phyloP scores from a whole-genome alignment of 2,329 filamentous ascomycete species.

The Tolypocladium inflatum region DNA sequence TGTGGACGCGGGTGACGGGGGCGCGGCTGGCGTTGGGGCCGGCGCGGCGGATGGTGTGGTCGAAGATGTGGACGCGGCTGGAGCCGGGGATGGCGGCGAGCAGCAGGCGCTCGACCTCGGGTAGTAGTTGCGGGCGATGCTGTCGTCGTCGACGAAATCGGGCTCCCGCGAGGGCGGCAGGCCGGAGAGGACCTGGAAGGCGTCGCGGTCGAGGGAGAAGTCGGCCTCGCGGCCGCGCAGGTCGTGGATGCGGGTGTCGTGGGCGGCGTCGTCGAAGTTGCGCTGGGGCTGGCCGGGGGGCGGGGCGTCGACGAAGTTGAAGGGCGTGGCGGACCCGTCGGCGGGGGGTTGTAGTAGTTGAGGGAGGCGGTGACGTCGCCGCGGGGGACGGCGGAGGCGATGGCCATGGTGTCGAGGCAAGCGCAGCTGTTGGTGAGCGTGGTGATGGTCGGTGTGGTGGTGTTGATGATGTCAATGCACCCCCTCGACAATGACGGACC shows the following conservation, averaged over 20 bases:
- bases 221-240: slow-evolving; percentile 59
- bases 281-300: slow-evolving; percentile 50
- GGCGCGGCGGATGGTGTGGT: slow-evolving; percentile 76
- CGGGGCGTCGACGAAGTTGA: slow-evolving; percentile 57
- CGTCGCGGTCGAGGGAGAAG: slow-evolving; percentile 62
- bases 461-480: background rate
- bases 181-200: slow-evolving; percentile 57
- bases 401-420: slow-evolving; percentile 22
- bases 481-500: background rate
- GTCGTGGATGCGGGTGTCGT: slow-evolving; percentile 56
- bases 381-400: slow-evolving; percentile 33
- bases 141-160: slow-evolving; percentile 58
- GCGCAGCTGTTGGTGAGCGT: background rate
- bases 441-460: background rate
- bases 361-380: slow-evolving; percentile 55
- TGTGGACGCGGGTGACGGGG: slow-evolving; percentile 67
- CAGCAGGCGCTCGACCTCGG: slow-evolving; percentile 67
- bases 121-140: slow-evolving; percentile 68
- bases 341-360: slow-evolving; percentile 55
- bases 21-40: slow-evolving; percentile 47
- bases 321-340: slow-evolving; percentile 47
- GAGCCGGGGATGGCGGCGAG: slow-evolving; percentile 57
- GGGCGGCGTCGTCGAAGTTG: slow-evolving; percentile 48
- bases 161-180: slow-evolving; percentile 39
- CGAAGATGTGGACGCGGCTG: slow-evolving; percentile 64